phyloP scores from a whole-genome alignment of 1,139 yeast species.

The Zygosaccharomyces pseudobailii region DNA sequence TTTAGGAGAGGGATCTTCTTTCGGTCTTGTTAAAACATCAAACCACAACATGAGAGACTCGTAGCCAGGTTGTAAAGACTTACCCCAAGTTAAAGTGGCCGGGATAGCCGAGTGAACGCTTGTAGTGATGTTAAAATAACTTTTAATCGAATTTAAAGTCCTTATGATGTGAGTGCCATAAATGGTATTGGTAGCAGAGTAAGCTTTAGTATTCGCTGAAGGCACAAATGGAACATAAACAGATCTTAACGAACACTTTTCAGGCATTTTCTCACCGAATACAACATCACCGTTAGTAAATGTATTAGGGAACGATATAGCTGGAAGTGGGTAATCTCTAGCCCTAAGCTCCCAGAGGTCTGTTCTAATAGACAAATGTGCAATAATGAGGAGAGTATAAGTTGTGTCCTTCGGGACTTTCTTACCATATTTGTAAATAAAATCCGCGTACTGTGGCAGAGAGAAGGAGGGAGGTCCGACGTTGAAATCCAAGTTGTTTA shows the following conservation, averaged over 20 bases:
- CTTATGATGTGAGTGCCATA: slow-evolving; percentile 57
- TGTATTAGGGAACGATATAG: slow-evolving; percentile 38
- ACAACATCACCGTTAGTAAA: slow-evolving; percentile 44
- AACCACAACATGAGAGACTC: slow-evolving; percentile 72
- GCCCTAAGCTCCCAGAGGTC: slow-evolving; percentile 49
- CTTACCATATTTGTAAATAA: slow-evolving; percentile 67
- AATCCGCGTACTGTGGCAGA: slow-evolving; percentile 46
- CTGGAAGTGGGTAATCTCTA: slow-evolving; percentile 57
- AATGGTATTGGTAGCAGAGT: slow-evolving; percentile 44
- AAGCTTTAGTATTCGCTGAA: slow-evolving; percentile 23
- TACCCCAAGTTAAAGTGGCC: slow-evolving; percentile 78
- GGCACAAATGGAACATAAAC: slow-evolving; percentile 57
- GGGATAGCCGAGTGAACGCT: slow-evolving; percentile 51
- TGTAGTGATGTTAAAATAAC: slow-evolving; percentile 56
- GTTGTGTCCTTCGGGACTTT: slow-evolving; percentile 63
- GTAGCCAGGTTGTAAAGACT: slow-evolving; percentile 71
- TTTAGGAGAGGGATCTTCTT: slow-evolving; percentile 72
- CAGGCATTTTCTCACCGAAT: slow-evolving; percentile 47
- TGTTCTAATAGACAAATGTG: slow-evolving; percentile 39
- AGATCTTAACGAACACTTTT: slow-evolving; percentile 43
- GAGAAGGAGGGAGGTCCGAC: slow-evolving; percentile 53
- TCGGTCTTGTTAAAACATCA: slow-evolving; percentile 73
- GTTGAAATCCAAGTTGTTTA: slow-evolving; percentile 48
- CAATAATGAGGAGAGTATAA: slow-evolving; percentile 62
- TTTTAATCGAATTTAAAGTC: slow-evolving; percentile 53